phyloP scores from a whole-genome alignment of 1,284 basidiomycete genomes.

The Ustilago xerochloae region DNA sequence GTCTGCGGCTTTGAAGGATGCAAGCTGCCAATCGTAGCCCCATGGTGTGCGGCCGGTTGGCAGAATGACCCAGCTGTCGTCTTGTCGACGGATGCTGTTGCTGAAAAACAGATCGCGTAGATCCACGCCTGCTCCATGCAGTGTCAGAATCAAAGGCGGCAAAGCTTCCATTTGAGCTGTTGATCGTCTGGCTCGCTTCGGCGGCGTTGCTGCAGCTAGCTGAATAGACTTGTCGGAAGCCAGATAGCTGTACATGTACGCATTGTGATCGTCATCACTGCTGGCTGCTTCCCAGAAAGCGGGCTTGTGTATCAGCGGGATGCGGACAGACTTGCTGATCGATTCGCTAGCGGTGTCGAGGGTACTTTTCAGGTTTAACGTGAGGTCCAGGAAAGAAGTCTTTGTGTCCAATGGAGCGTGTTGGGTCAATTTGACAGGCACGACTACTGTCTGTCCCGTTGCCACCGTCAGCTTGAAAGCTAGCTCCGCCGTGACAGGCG shows the following conservation, averaged over 20 bases:
- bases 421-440: conserved; percentile 16
- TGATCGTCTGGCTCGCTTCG: neutral
- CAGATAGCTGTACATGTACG: conserved; percentile 35
- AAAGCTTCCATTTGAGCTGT: neutral
- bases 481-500: conserved; percentile 3
- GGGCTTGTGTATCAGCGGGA: conserved; percentile 11
- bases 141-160: conserved; percentile 75
- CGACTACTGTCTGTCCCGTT: conserved; percentile 7
- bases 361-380: neutral
- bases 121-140: conserved; percentile 85
- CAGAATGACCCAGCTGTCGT: conserved; percentile 77
- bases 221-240: conserved; percentile 16
- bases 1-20: conserved; percentile 76
- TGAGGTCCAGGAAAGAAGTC: neutral
- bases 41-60: conserved; percentile 74
- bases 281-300: conserved; percentile 28
- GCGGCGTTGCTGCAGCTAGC: conserved; percentile 46
- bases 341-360: neutral
- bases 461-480: neutral
- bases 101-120: conserved; percentile 68
- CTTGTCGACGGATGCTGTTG: conserved; percentile 74
- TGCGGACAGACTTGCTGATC: conserved; percentile 7
- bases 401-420: neutral
- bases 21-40: conserved; percentile 88
- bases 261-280: conserved; percentile 16